These are phyloP conservation scores for Arthrobotrys iridis DNA, from an alignment of 2,329 filamentous ascomycete species.

Conservation along the genomic window DNA sequence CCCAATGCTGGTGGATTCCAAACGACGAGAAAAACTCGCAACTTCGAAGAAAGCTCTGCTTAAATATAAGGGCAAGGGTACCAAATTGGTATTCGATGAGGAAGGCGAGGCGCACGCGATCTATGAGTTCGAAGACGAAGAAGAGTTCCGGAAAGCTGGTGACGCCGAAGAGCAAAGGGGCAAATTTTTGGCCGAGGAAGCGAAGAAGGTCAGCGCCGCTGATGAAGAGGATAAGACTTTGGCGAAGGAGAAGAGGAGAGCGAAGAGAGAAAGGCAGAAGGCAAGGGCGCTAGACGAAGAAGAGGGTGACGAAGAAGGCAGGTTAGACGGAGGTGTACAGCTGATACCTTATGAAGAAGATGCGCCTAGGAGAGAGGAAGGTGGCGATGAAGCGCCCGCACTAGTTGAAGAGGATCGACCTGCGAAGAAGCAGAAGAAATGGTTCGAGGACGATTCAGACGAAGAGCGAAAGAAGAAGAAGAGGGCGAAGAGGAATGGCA, in stretches of 20 bases:
- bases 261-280: constrained; percentile 79
- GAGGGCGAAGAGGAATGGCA: constrained; percentile 62
- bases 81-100: constrained; percentile 89
- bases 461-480: constrained; percentile 65
- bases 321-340: constrained; percentile 48
- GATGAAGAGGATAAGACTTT: constrained; percentile 85
- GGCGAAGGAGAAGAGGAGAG: constrained; percentile 79
- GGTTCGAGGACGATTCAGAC: constrained; percentile 79
- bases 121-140: constrained; percentile 88
- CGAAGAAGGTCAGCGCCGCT: constrained; percentile 74
- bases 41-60: constrained; percentile 93
- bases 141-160: constrained; percentile 78
- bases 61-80: constrained; percentile 86
- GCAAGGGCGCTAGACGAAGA: constrained; percentile 68
- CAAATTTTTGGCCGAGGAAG: constrained; percentile 80
- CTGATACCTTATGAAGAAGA: constrained; percentile 55
- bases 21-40: constrained; percentile 93
- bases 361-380: constrained; percentile 59
- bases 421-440: constrained; percentile 74
- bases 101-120: constrained; percentile 84
- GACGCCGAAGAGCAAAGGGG: constrained; percentile 78
- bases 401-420: constrained; percentile 63
- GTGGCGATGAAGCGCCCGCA: constrained; percentile 57
- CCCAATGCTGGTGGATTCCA: constrained; percentile 86
- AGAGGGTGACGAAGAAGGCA: constrained; percentile 59